Evolutionary conservation across 2,329 filamentous ascomycete species (phyloP), one percentile per base, ranked within the genome.

Genomic region (Colletotrichum viniferum): DNA sequence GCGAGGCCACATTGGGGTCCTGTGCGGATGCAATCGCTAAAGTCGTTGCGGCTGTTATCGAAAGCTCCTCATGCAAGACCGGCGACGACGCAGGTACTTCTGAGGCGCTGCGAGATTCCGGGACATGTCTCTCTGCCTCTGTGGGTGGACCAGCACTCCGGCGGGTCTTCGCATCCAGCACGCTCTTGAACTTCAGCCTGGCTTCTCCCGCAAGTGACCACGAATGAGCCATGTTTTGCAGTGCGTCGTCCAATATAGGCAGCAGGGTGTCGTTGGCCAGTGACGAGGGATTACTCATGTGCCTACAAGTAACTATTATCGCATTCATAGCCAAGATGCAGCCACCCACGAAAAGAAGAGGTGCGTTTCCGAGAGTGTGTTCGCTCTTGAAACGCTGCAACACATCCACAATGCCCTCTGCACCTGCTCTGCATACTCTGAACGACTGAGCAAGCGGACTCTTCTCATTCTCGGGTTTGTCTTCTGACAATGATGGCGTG

Each of bases 161-260:
- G 10, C 64, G 71, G 13, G 32, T 7, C 34, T 61, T 30, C 6
- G 21, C 9, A 28, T 26, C 28, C 21, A 73, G 8, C 5, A 60
- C 58, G 16, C 14, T 58, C 4, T 21, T 34, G 34, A 73, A 55
- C 48, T 62, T 70, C 6, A 63, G 43, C 16, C 66, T 32, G 12
- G 66, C 71, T n/a, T 63, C 71, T 9, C 16, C 66, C 18, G 71
- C 66, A 7, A 73, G 71, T 26, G 30, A 32, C 66, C 58, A 73
- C 9, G 71, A 70, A 10, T 30, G 43, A 6, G 43, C 30, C 71
- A 70, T 55, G 3, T 73, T 66, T 12, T 56, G 24, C 36, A 73
- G 38, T 24, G 48, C 71, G 7, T 12, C 5, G n/a, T 64, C 58
- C 4, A 70, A 16, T 6, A 63, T 16, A 13, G 71, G 66, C 14